Evolutionary conservation across 306 rosid species (phyloP), one percentile per base, ranked within the genome.

Genomic region (Oemleria cerasiformis): DNA sequence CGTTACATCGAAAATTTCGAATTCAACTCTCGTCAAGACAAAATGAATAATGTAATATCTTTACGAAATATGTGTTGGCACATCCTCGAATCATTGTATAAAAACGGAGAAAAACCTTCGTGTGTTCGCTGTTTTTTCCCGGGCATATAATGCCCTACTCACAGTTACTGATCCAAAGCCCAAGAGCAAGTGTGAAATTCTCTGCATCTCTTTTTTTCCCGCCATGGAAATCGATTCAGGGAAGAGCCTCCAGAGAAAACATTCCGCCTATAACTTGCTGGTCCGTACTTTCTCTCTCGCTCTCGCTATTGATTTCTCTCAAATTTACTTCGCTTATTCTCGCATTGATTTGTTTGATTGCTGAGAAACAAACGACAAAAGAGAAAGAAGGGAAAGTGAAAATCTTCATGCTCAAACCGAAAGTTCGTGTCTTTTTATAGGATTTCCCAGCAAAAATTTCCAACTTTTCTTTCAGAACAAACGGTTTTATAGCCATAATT

Each of bases 151-250:
- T 4, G 30, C 74, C 55, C 74, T 56, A 6, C 42, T 5, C 5
- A 47, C 2, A 47, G 9, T 11, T 0, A 1, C 60, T 34, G 8
- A 48, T 8, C 16, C 42, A 17, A 21, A 65, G 7, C 8, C 4
- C 1, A 23, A 30, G 16, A 34, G 17, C 57, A n/a, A 36, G 70
- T 9, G 3, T 67, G 67, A n/a, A 72, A n/a, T 48, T 73, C 23
- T 43, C 61, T 21, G 56, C 49, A 12, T n/a, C 67, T 51, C 43
- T 7, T 14, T 4, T 65, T 76, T 84, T 86, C 85, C 87, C 96
- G 86, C 96, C 94, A 77, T 78, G 91, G 86, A 83, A 88, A 85
- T 89, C 77, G 96, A 91, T 16, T 80, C 76, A 9, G 85, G 47
- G 82, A 80, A 76, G 53, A 66, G 47, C 57, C 73, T 84, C 74